A percentile compares a stretch with the other conserved stretches of the same genome.
Evolutionary conservation across 352 stramenopile species (phyloP).

Genomic region (Phytophthora ohioensis): DNA sequence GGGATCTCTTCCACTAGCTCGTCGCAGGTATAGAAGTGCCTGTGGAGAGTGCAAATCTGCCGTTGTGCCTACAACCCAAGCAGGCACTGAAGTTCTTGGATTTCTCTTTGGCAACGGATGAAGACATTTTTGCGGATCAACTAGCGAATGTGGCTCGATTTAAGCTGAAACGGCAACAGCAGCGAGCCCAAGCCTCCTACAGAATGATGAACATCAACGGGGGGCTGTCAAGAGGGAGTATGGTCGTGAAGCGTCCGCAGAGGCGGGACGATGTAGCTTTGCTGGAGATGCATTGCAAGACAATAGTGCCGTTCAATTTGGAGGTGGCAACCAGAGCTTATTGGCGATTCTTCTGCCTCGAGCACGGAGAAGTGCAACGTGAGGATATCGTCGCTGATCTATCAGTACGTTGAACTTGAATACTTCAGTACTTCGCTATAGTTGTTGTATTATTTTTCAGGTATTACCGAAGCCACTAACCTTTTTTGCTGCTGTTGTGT

Average conservation of each 20-base stretch:
- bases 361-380: constrained; percentile 2
- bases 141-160: constrained; percentile 7
- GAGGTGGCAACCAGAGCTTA: constrained; percentile 26
- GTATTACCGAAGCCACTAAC: too few relatives aligned
- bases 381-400: background rate
- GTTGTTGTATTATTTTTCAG: too few relatives aligned
- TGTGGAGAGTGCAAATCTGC: background rate
- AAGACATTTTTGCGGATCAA: constrained; percentile 18
- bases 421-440: too few relatives aligned
- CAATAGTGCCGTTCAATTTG: constrained; percentile 27
- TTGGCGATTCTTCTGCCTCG: constrained; percentile 25
- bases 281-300: constrained; percentile 21
- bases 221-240: constrained; percentile 4
- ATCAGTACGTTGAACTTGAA: constrained; percentile 7
- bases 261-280: background rate
- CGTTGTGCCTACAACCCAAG: background rate
- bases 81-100: constrained; percentile 15
- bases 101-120: background rate
- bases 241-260: constrained; percentile 3
- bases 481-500: too few relatives aligned
- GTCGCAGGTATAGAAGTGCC: background rate
- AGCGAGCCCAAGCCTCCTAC: background rate
- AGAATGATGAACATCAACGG: constrained; percentile 3
- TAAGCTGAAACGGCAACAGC: constrained; percentile 4
- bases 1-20: background rate